phyloP scores from a whole-genome alignment of 2,329 filamentous ascomycete genomes.

The Calonectria honghensis region DNA sequence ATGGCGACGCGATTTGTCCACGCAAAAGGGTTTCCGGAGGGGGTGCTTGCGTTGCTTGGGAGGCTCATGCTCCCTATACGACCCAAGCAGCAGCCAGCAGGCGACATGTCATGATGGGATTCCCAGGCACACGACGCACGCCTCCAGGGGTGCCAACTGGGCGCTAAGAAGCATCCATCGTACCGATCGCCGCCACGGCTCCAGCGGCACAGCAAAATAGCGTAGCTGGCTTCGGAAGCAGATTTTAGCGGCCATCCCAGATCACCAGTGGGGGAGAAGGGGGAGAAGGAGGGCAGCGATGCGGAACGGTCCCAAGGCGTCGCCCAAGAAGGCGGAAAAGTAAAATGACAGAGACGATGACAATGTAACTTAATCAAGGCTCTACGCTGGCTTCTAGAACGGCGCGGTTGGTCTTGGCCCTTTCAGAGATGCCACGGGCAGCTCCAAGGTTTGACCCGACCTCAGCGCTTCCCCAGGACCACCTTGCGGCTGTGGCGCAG shows the following conservation, averaged over 20 bases:
- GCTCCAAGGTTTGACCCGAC: background rate
- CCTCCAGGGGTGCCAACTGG: constrained; percentile 9
- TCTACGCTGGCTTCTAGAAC: background rate
- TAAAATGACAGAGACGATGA: background rate
- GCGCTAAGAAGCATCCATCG: constrained; percentile 13
- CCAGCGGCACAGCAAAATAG: constrained; percentile 13
- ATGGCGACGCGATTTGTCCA: background rate
- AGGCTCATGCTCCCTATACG: background rate
- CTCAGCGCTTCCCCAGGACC: constrained; percentile 11
- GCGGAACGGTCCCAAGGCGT: background rate
- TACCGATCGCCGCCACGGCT: constrained; percentile 8
- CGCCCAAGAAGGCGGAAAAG: background rate
- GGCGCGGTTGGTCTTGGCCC: background rate
- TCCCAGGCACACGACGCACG: constrained; percentile 8
- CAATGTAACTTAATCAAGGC: background rate
- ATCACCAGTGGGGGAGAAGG: constrained; percentile 15
- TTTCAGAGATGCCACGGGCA: background rate
- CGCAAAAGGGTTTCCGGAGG: background rate
- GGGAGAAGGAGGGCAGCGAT: background rate
- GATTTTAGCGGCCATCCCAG: constrained; percentile 39
- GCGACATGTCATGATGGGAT: constrained; percentile 18
- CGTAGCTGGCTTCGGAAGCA: constrained; percentile 24
- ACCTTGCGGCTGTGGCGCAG: constrained; percentile 52
- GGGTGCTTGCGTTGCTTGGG: constrained; percentile 14
- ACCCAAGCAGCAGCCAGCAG: background rate